phyloP scores from a whole-genome alignment of 768 basidiomycete species.

The Roridomyces roridus region DNA sequence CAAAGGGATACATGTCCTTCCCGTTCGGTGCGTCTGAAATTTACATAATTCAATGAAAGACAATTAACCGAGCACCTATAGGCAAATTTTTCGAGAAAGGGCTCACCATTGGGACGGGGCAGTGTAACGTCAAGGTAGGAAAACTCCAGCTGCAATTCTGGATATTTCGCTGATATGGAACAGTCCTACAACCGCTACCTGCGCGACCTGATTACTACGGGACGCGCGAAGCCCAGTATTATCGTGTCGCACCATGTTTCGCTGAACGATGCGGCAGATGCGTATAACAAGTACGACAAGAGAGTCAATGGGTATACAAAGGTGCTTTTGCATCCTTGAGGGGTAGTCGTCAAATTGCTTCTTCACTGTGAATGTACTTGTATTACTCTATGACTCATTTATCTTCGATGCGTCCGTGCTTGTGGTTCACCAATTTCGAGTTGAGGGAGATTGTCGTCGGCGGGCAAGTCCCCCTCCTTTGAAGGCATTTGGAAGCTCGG shows the following conservation, averaged over 20 bases:
- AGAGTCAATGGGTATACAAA: conserved; percentile 60
- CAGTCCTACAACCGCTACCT: conserved; percentile 59
- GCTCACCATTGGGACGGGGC: conserved; percentile 55
- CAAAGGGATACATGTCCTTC: conserved; percentile 62
- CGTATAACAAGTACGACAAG: conserved; percentile 61
- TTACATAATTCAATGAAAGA: no score
- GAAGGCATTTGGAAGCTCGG: no score
- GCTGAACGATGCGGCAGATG: conserved; percentile 53
- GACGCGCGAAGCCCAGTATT: conserved; percentile 59
- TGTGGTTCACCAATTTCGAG: no score
- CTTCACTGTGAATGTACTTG: neutral
- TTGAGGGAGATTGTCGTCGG: no score
- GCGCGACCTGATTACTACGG: conserved; percentile 59
- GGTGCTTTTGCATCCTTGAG: conserved; percentile 55
- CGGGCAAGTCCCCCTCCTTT: no score
- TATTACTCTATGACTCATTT: no score
- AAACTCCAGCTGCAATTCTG: neutral
- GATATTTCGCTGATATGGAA: no score
- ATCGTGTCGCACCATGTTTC: conserved; percentile 60
- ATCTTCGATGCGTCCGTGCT: no score
- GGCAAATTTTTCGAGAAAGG: conserved; percentile 61
- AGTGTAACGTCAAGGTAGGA: conserved; percentile 63
- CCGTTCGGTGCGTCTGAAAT: conserved; percentile 45
- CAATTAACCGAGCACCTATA: neutral
- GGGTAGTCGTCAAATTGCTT: neutral